Evolutionary conservation across 225 moss, liverwort and hornwort species (phyloP).

Genomic region (Pseudoscleropodium purum): DNA sequence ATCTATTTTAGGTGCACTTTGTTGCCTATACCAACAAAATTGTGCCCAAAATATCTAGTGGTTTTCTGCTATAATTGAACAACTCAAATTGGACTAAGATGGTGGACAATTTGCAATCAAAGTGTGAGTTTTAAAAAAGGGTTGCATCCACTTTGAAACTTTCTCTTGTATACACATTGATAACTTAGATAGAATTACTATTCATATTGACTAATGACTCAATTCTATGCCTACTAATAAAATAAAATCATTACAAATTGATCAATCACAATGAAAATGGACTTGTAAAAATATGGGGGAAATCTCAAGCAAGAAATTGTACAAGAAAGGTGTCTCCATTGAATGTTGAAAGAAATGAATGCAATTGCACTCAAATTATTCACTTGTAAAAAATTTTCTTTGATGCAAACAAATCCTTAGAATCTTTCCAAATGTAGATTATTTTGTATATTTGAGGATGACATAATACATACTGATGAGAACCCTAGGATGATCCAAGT

Average conservation of each 20-base stretch:
- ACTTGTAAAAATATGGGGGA: background rate
- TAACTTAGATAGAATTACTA: background rate
- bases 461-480: background rate
- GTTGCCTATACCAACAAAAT: too few species aligned
- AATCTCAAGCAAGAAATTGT: background rate
- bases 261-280: background rate
- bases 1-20: too few species aligned
- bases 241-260: background rate
- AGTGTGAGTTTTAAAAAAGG: background rate
- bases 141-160: background rate
- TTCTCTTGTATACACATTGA: background rate
- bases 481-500: background rate
- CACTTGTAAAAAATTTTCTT: background rate
- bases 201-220: background rate
- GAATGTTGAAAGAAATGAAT: background rate
- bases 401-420: background rate
- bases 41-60: too few species aligned
- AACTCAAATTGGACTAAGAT: too few species aligned
- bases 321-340: background rate
- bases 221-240: background rate
- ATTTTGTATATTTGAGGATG: background rate
- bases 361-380: background rate
- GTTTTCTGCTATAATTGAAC: too few species aligned
- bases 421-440: background rate
- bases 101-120: background rate